These are phyloP conservation scores for Podospora comata DNA, from an alignment of 495 filamentous ascomycete species.

Conservation along the genomic window DNA sequence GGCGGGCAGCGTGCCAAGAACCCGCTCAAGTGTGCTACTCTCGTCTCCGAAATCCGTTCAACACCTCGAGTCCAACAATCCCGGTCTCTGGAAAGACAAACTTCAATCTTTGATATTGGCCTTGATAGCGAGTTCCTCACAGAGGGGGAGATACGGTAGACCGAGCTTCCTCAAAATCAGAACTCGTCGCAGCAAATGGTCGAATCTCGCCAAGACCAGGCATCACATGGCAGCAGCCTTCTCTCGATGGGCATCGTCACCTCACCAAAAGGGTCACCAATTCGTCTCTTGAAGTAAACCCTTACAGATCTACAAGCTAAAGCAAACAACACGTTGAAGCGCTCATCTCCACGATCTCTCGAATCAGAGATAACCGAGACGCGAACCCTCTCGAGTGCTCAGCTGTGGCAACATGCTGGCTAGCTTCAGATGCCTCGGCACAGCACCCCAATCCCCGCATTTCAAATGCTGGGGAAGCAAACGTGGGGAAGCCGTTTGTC, in stretches of 20 bases:
- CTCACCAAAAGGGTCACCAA: background rate
- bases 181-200: background rate
- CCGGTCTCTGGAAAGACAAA: background rate
- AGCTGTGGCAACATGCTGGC: background rate
- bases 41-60: background rate
- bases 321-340: background rate
- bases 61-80: background rate
- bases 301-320: background rate
- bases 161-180: background rate
- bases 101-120: background rate
- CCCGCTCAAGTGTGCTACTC: too few species aligned
- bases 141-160: background rate
- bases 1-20: background rate
- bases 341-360: background rate
- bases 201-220: background rate
- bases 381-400: background rate
- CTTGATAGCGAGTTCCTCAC: background rate
- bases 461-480: background rate
- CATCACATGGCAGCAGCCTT: background rate
- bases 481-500: background rate
- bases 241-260: background rate
- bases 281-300: background rate
- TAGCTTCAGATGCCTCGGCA: background rate
- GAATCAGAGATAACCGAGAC: background rate
- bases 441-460: constrained; percentile 2